Percentiles rank a stretch among this genome's conserved stretches.
These are phyloP conservation scores for Delitschia confertaspora DNA, from an alignment of 495 filamentous ascomycete genomes.

Conservation along the genomic window DNA sequence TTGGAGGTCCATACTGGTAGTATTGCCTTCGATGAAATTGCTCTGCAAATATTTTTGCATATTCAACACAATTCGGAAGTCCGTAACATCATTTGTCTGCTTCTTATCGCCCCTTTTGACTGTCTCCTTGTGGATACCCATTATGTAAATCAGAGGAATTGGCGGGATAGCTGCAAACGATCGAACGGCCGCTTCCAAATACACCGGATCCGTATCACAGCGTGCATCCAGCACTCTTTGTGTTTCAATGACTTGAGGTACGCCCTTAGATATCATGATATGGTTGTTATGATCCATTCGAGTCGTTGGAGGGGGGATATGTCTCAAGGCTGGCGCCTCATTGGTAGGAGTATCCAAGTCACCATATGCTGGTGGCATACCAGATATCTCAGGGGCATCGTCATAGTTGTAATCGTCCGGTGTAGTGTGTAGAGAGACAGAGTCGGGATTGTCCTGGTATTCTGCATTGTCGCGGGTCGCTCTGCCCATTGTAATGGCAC, in stretches of 20 bases:
- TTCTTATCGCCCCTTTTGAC: conserved; percentile 40
- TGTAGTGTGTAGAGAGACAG: conserved; percentile 30
- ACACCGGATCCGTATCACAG: conserved; percentile 36
- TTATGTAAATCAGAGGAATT: conserved; percentile 37
- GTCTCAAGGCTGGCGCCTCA: conserved; percentile 6
- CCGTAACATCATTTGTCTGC: conserved; percentile 37
- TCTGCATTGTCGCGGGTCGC: conserved; percentile 1
- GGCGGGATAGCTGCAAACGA: conserved; percentile 15
- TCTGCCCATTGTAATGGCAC: conserved; percentile 20
- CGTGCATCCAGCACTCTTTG: conserved; percentile 24
- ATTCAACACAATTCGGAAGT: conserved; percentile 46
- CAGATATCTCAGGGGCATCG: conserved; percentile 26
- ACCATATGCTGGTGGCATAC: conserved; percentile 28
- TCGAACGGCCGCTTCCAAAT: conserved; percentile 39
- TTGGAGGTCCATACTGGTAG: conserved; percentile 6
- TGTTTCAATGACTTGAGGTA: conserved; percentile 10
- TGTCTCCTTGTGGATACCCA: conserved; percentile 44
- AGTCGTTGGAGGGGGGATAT: conserved; percentile 15
- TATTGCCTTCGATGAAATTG: conserved; percentile 6
- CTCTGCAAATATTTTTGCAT: conserved; percentile 41
- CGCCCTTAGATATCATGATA: not conserved
- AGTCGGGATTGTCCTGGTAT: conserved; percentile 29
- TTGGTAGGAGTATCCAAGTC: conserved; percentile 6
- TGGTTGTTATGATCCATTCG: conserved; percentile 8
- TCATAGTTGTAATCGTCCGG: conserved; percentile 31